Evolutionary conservation across 768 basidiomycete genomes (phyloP).

Genomic region (Cubamyces lactineus): DNA sequence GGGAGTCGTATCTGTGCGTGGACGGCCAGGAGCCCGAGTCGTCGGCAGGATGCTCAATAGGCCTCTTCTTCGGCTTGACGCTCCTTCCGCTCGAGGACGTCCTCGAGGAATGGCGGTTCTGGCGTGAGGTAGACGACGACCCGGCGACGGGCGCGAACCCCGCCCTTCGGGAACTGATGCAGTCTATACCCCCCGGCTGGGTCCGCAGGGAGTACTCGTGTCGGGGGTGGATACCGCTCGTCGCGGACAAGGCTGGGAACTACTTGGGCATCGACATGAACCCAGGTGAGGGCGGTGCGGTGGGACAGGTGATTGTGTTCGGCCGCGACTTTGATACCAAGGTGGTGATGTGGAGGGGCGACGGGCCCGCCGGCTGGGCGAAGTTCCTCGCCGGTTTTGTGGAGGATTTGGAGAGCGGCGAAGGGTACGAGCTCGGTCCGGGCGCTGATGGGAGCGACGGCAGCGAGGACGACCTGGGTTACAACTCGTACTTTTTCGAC

Average conservation of each 20-base stretch:
- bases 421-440: conserved; percentile 80
- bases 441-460: conserved; percentile 62
- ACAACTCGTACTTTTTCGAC: conserved; percentile 86
- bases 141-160: conserved; percentile 82
- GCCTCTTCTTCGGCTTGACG: conserved; percentile 95
- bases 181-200: conserved; percentile 88
- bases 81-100: conserved; percentile 92
- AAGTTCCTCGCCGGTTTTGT: conserved; percentile 90
- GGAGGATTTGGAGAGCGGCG: conserved; percentile 90
- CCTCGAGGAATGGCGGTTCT: conserved; percentile 93
- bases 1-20: conserved; percentile 85
- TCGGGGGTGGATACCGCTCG: conserved; percentile 95
- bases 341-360: conserved; percentile 91
- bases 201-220: conserved; percentile 89
- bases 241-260: conserved; percentile 93
- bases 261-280: conserved; percentile 96
- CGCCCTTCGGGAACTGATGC: conserved; percentile 75
- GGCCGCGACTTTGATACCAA: conserved; percentile 99
- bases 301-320: conserved; percentile 96
- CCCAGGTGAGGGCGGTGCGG: conserved; percentile 72
- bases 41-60: conserved; percentile 83
- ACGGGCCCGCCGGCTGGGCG: conserved; percentile 92
- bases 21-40: conserved; percentile 96
- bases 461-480: conserved; percentile 84
- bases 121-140: conserved; percentile 92